Conservation (phyloP, 331 rosid species). For the Acacia pycnantha region DNA sequence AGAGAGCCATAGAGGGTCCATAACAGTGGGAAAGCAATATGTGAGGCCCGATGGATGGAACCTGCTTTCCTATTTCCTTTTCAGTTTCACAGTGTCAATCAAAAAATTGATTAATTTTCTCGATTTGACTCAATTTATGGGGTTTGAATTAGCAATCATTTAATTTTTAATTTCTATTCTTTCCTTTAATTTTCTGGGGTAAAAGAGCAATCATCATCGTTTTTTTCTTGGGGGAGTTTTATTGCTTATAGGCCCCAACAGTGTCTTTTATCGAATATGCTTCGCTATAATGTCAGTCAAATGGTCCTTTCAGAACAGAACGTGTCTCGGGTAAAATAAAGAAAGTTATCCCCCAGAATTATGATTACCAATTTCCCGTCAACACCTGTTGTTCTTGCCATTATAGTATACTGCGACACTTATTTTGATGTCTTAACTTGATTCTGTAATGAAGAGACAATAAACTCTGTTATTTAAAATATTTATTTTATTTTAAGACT, state of each 20-base stretch:
- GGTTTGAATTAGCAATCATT: not conserved
- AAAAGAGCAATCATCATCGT: not conserved
- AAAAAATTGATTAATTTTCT: not conserved
- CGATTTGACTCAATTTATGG: not conserved
- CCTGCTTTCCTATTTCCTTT: slow-evolving; percentile 9
- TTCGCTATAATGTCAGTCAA: slow-evolving; percentile 8
- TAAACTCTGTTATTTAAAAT: not conserved
- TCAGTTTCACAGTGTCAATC: not conserved
- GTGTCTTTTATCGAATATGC: not conserved
- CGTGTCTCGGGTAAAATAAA: slow-evolving; percentile 2
- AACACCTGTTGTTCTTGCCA: not conserved
- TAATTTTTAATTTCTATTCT: no score
- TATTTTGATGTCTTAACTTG: not conserved
- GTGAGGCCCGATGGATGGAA: slow-evolving; percentile 10
- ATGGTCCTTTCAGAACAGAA: not conserved
- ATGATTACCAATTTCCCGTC: not conserved
- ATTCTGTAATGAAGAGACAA: not conserved
- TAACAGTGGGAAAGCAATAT: slow-evolving; percentile 10
- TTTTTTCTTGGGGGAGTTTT: not conserved
- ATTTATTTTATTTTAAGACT: no score
- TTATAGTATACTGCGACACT: no score
- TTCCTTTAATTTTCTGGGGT: not conserved
- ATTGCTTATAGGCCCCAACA: not conserved
- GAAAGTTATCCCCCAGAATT: not conserved
- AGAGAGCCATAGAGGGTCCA: not conserved